Conservation (phyloP, 352 stramenopile genomes). For the Pythium graminicola region DNA sequence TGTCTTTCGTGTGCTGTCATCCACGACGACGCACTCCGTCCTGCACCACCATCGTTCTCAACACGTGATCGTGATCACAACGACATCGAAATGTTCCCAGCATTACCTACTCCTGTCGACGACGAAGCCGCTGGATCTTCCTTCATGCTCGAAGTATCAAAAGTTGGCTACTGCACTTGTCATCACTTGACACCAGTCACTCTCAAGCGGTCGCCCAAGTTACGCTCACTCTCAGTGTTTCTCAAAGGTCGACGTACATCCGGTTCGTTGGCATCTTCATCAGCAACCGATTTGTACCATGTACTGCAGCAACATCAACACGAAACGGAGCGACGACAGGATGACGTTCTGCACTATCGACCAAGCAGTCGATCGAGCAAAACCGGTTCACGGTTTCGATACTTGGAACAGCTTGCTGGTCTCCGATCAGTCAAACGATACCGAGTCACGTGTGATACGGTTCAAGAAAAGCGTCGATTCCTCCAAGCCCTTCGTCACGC, state of each 20-base stretch:
- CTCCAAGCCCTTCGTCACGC: slow-evolving; percentile 26
- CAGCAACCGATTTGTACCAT: not conserved
- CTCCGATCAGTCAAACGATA: slow-evolving; percentile 38
- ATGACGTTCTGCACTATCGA: not conserved
- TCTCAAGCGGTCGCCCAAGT: slow-evolving; percentile 30
- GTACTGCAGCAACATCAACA: no score
- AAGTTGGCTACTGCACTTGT: slow-evolving; percentile 47
- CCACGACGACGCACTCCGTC: slow-evolving; percentile 25
- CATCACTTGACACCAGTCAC: slow-evolving; percentile 42
- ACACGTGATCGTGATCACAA: not conserved
- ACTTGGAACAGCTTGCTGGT: slow-evolving; percentile 20
- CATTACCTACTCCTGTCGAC: not conserved
- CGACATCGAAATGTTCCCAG: slow-evolving; percentile 3
- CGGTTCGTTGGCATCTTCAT: slow-evolving; percentile 17
- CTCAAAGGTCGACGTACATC: slow-evolving; percentile 22
- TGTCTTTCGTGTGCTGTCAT: slow-evolving; percentile 50
- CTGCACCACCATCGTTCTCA: not conserved
- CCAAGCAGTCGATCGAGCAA: slow-evolving; percentile 9
- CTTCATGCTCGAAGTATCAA: slow-evolving; percentile 44
- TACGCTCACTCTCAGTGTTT: slow-evolving; percentile 17
- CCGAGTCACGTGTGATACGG: slow-evolving; percentile 36
- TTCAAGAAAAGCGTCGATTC: slow-evolving; percentile 33
- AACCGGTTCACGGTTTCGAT: slow-evolving; percentile 13
- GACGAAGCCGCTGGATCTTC: slow-evolving; percentile 7
- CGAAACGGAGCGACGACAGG: no score